phyloP scores from a whole-genome alignment of 2,329 filamentous ascomycete species.

The Waltergamsia citrina region DNA sequence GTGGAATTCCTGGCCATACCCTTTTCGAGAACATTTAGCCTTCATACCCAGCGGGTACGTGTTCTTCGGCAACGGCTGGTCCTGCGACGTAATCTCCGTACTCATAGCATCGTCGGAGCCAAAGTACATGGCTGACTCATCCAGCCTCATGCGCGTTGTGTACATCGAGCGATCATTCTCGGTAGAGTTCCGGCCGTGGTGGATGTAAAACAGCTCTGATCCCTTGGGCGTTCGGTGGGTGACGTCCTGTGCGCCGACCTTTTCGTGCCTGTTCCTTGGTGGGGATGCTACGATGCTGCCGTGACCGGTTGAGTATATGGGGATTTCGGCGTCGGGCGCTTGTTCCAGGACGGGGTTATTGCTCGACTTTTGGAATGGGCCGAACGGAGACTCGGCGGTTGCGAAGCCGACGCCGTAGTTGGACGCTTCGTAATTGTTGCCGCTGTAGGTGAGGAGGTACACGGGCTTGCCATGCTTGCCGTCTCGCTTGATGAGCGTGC shows the following conservation, averaged over 20 bases:
- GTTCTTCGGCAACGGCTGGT: constrained; percentile 18
- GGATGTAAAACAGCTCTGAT: constrained; percentile 22
- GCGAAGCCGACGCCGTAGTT: constrained; percentile 25
- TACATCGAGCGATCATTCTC: constrained; percentile 16
- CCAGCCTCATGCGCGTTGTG: constrained; percentile 19
- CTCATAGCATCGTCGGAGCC: constrained; percentile 16
- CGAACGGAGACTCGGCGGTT: constrained; percentile 18
- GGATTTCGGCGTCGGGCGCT: constrained; percentile 13
- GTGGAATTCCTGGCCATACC: constrained; percentile 3
- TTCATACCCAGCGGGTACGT: constrained; percentile 17
- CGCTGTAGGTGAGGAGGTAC: constrained; percentile 20
- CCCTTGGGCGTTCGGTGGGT: constrained; percentile 15
- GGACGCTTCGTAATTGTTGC: constrained; percentile 25
- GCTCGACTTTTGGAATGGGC: constrained; percentile 20
- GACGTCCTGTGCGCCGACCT: constrained; percentile 19
- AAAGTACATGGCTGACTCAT: constrained; percentile 11
- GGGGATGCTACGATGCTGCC: constrained; percentile 23
- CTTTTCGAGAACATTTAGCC: background rate
- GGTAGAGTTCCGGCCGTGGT: constrained; percentile 21
- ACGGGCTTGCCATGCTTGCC: constrained; percentile 11
- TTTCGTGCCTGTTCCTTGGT: constrained; percentile 7
- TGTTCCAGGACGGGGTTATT: constrained; percentile 21
- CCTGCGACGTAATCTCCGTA: constrained; percentile 17
- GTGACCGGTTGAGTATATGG: constrained; percentile 22
- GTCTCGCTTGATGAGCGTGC: constrained; percentile 17